Conservation (phyloP, 164 flowering plant genomes). For the Echeveria elegans region DNA sequence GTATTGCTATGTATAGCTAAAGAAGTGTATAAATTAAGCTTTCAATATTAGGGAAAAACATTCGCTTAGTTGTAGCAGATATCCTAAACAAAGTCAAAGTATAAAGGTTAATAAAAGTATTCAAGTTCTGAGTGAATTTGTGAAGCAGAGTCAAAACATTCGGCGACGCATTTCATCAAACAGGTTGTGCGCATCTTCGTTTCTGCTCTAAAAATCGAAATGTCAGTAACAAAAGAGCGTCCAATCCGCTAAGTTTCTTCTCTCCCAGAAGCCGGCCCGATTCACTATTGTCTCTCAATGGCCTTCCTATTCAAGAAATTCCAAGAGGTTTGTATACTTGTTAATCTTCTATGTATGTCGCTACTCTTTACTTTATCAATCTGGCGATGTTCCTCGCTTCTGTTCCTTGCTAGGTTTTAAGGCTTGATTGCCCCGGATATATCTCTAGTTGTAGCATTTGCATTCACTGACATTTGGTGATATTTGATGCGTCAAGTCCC, state of each 20-base stretch:
- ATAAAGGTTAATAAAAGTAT: too few relatives aligned
- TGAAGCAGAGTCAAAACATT: neutral
- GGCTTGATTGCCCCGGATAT: neutral
- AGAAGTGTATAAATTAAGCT: too few relatives aligned
- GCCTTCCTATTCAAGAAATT: constrained; percentile 1
- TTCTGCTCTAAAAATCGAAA: neutral
- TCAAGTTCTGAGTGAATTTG: neutral
- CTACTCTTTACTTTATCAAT: neutral
- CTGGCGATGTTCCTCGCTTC: neutral
- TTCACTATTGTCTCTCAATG: neutral
- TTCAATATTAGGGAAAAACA: too few relatives aligned
- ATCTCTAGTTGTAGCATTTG: neutral
- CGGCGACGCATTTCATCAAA: neutral
- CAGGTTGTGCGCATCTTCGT: neutral
- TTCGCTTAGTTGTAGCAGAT: too few relatives aligned
- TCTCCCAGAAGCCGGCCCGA: neutral
- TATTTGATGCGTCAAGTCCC: neutral
- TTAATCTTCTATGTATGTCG: too few relatives aligned
- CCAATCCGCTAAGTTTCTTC: neutral
- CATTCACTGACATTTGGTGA: neutral
- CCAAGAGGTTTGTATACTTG: neutral
- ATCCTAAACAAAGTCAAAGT: too few relatives aligned
- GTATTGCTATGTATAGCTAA: too few relatives aligned
- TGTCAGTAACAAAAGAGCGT: neutral
- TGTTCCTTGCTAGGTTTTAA: neutral